Evolutionary conservation across 495 filamentous ascomycete genomes (phyloP), one percentile per base, ranked within the genome.

Genomic region (Trichodelitschia bisporula): DNA sequence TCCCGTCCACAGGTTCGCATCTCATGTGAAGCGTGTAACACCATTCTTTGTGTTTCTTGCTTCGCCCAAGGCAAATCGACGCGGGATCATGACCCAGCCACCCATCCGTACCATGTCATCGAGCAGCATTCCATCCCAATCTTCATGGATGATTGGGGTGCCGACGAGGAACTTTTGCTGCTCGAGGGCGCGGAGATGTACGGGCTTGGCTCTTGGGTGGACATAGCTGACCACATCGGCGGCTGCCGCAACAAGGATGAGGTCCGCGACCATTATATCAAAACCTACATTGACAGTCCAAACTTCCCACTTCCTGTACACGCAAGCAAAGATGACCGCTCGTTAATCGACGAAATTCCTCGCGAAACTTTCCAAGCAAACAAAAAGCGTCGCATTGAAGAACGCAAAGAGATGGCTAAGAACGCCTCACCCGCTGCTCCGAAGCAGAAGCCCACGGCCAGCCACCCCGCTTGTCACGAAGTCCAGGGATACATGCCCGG

Each of bases 401-500:
- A 82, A 42, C 63, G 80, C 36, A 84, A 90, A 42, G 80, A 93
- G 36, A 75, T 69, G 9, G 73, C 77, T 19, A 83, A 77, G 51
- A 72, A 77, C 26, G 77, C 77, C 1, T 69, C 77, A 4, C 72
- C 80, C 3, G 62, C 77, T 15, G 75, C 76, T 13, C 83, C 86
- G 9, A 92, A 91, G 51, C 77, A 82, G 46, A 95, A 95, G 43
- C 86, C 86, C 0, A 93, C 83, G 2, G 79, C 83, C 15, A 80
- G 72, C 55, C 77, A 89, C 2, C 86, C 86, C 11, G 65, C 83
- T 17, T 95, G 89, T 47, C 86, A 99, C 50, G 86, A 99, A 48
- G 84, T 99, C 17, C 77, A 89, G 46, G 86, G 86, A 3, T 99
- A 90, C 50, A 99, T 99, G 86, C 86, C 86, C 2, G 86, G 89